A percentile compares a stretch with the other conserved stretches of the same genome.
These are phyloP conservation scores for Brassica incana DNA, from an alignment of 345 rosid genomes.

Conservation along the genomic window DNA sequence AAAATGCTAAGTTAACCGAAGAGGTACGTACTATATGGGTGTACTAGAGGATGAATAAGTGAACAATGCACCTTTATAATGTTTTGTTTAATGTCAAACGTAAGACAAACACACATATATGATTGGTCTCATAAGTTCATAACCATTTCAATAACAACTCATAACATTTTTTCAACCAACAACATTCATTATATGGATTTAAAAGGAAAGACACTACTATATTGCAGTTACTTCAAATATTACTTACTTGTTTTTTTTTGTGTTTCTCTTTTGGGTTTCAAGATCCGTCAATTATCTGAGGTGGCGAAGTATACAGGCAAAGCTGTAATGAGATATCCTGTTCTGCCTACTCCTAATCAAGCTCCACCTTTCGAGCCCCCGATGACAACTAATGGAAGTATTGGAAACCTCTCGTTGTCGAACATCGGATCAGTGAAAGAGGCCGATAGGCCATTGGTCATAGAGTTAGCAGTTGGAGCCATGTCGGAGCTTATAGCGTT, in stretches of 20 bases:
- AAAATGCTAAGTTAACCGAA: constrained; percentile 64
- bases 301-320: constrained; percentile 66
- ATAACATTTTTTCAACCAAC: not conserved
- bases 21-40: constrained; percentile 52
- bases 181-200: not conserved
- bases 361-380: constrained; percentile 51
- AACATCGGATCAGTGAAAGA: constrained; percentile 44
- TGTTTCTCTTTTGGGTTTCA: not conserved
- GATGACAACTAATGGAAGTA: constrained; percentile 45
- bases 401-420: constrained; percentile 53
- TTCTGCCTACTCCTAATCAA: constrained; percentile 38
- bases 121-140: not conserved
- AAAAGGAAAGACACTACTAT: not conserved
- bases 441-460: constrained; percentile 61
- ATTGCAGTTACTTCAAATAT: not conserved
- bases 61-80: not conserved
- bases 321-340: constrained; percentile 52
- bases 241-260: not conserved
- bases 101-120: not conserved
- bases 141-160: not conserved
- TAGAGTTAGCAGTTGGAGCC: constrained; percentile 82
- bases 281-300: constrained; percentile 66
- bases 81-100: not conserved
- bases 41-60: not conserved
- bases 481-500: constrained; percentile 84